Base-by-base conservation (phyloP, 345 rosid genomes). In the Gossypium rotundifolium region DNA sequence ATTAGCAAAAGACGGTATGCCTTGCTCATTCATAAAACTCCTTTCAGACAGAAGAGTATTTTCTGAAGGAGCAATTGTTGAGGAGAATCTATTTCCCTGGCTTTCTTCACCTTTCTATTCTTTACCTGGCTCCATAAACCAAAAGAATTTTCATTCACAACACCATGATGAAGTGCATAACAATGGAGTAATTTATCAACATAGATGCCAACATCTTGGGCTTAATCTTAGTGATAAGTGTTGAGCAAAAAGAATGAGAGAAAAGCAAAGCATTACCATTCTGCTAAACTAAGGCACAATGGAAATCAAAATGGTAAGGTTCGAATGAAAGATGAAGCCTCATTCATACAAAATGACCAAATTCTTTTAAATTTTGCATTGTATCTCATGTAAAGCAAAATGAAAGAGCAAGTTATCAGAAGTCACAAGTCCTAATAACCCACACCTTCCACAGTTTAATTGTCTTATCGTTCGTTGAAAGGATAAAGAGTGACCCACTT, bases 361-460 rank as follows among this genome's bases (percentile, higher is more conserved):
- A 3, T 17, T 71, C 20, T 40, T 23, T 42, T 11, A 45, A 62
- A 67, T 16, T 44, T 44, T 48, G 25, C 60, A 29, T 20, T 10
- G 45, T 23, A 25, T 33, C 48, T 23, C 66, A 63, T n/a, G 0
- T 65, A 42, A 20, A 5, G 63, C 18, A 69, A 61, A 68, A 71
- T 23, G 40, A 20, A 61, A 73, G 48, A 38, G 11, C 9, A 22
- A 64, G n/a, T 7, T 25, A 58, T 38, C 27, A 57, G 3, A 53
- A 40, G 55, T 29, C 45, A 45, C 1, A 54, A 51, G 27, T 33
- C 40, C 40, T 33, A 33, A 33, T 33, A 71, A 74, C 27, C 11
- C 68, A 23, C 79, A 89, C 93, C 91, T 87, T 87, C 93, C 93
- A 89, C 70, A 87, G 81, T 80, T 89, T 89, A 68, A 86, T 84